Evolutionary conservation across 108 stramenopile species (phyloP).

Genomic region (Aurantiochytrium sp.): DNA sequence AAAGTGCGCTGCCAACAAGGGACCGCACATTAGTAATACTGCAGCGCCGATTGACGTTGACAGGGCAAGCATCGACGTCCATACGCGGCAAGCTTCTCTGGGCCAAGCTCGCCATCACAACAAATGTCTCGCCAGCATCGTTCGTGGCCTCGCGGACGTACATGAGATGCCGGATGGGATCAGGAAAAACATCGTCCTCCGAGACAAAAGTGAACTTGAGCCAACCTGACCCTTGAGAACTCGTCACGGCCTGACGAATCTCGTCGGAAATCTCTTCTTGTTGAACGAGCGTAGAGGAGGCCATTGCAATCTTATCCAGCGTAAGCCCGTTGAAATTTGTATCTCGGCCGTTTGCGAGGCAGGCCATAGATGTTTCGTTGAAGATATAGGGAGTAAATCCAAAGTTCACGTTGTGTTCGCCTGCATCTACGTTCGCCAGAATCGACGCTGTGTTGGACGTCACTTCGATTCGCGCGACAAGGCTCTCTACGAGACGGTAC

Average conservation of each 20-base stretch:
- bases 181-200: background rate
- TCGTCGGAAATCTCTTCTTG: background rate
- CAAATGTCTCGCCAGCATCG: background rate
- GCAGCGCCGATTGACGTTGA: background rate
- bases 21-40: background rate
- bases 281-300: background rate
- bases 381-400: background rate
- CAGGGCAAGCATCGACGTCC: background rate
- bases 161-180: no score
- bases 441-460: background rate
- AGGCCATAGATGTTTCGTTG: background rate
- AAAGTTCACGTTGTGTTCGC: background rate
- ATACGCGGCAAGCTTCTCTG: background rate
- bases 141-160: no score
- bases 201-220: background rate
- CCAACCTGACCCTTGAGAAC: background rate
- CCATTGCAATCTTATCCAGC: background rate
- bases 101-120: background rate
- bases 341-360: background rate
- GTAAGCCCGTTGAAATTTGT: background rate
- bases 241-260: background rate
- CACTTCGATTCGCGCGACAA: background rate
- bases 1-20: background rate
- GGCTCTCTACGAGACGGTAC: background rate
- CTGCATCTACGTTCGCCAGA: background rate